phyloP scores from a whole-genome alignment of 495 filamentous ascomycete genomes.

The Aspergillus heteromorphus region DNA sequence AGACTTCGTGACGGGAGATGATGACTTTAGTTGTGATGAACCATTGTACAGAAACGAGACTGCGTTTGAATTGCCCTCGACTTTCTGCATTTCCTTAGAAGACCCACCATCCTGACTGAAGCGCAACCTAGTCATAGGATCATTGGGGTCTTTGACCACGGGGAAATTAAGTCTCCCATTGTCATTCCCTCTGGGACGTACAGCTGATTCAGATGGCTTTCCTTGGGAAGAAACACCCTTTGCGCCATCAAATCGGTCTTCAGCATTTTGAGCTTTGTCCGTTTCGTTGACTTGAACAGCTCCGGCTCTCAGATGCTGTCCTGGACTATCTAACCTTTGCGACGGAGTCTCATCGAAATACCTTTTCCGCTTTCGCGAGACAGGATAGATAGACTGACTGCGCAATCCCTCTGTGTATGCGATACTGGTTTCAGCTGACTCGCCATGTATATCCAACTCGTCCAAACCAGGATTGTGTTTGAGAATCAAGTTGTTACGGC shows the following conservation, averaged over 20 bases:
- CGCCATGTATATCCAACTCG: neutral
- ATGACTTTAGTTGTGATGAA: slow-evolving; percentile 19
- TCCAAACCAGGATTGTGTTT: neutral
- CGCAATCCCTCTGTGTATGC: slow-evolving; percentile 3
- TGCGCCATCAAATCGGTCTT: neutral
- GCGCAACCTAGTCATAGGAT: slow-evolving; percentile 56
- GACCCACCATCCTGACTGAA: slow-evolving; percentile 59
- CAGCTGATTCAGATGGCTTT: slow-evolving; percentile 25
- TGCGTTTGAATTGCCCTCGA: slow-evolving; percentile 6
- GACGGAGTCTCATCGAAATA: slow-evolving; percentile 10
- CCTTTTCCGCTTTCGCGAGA: slow-evolving; percentile 27
- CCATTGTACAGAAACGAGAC: slow-evolving; percentile 1
- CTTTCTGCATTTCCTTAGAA: slow-evolving; percentile 35
- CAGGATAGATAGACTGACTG: slow-evolving; percentile 5
- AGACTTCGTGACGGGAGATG: slow-evolving; percentile 15
- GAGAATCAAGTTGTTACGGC: neutral
- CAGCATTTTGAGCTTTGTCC: neutral
- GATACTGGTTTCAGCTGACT: neutral
- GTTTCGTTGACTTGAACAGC: neutral
- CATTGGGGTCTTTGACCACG: slow-evolving; percentile 73
- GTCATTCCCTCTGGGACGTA: slow-evolving; percentile 18
- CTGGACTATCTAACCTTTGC: neutral
- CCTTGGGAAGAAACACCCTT: slow-evolving; percentile 14
- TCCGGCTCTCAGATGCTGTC: neutral
- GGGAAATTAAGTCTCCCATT: slow-evolving; percentile 54